Percentiles rank a stretch among this genome's conserved stretches.
Conservation (phyloP, 2,329 filamentous ascomycete genomes). For the Ceratocystis cubensis region DNA sequence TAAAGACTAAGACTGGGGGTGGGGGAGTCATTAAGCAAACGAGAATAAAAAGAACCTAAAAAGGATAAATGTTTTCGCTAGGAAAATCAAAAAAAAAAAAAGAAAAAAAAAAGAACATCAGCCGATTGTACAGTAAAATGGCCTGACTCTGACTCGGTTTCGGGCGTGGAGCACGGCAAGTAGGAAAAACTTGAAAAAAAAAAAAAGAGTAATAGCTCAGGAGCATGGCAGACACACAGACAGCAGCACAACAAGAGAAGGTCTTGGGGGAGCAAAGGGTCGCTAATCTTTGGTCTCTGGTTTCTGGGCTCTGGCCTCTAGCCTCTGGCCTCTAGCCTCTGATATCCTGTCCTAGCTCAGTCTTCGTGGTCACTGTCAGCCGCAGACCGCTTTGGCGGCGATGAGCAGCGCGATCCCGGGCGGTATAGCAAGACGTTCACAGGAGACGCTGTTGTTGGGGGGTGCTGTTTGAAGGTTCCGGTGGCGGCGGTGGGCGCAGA, state of each 20-base stretch:
- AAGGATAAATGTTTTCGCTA: slow-evolving; percentile 4
- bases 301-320: background rate
- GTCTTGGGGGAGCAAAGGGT: background rate
- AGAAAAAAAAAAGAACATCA: slow-evolving; percentile 8
- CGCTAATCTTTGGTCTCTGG: too few relatives aligned
- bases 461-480: background rate
- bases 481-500: background rate
- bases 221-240: background rate
- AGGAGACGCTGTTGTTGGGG: slow-evolving; percentile 5
- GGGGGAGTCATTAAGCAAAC: slow-evolving; percentile 1
- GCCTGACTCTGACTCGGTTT: slow-evolving; percentile 3
- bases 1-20: too few relatives aligned
- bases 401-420: slow-evolving; percentile 27
- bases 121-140: background rate
- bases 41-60: slow-evolving; percentile 12
- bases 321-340: background rate
- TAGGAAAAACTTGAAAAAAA: background rate
- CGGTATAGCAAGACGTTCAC: background rate
- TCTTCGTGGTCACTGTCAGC: slow-evolving; percentile 18
- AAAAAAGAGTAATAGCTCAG: background rate
- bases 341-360: slow-evolving; percentile 23
- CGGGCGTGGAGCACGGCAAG: background rate
- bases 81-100: background rate
- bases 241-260: background rate
- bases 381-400: slow-evolving; percentile 25